Base-by-base conservation (phyloP, 2,329 filamentous ascomycete species). In the Akanthomyces lecanii region DNA sequence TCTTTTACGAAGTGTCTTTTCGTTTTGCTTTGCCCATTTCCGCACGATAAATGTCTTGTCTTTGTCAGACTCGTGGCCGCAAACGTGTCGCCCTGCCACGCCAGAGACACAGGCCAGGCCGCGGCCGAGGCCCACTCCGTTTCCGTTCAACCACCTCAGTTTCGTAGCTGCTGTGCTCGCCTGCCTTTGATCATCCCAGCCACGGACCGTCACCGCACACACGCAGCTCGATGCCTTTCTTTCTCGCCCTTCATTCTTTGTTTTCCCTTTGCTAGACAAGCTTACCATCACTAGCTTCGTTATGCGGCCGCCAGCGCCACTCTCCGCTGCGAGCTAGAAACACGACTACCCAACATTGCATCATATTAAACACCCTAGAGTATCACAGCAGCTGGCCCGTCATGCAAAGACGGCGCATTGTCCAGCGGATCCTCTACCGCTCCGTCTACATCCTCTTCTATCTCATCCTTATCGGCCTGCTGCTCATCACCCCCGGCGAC, bases 401-500 rank as follows among this genome's bases (percentile, higher is more conserved):
- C 67, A 79, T 80, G 77, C 74, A 52, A 25, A 40, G 42, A 38
- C 59, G 59, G 25, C 51, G 14, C n/a, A 55, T 55, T 11, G 21
- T 61, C 28, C 59, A 54, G 51, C 87, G 87, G 73, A 86, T 96
- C 75, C 85, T 93, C 78, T 97, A 97, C 79, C 88, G 84, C 72
- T 86, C 86, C 54, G 82, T 89, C 67, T 98, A 96, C 76, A 85
- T 87, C 64, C 75, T 92, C 69, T 82, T 97, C 71, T 89, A 89
- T 74, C 75, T 94, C 69, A 72, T 96, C 69, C 85, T 93, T 42
- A 75, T 91, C 68, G 82, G 84, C 62, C 83, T 97, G 62, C 82
- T 96, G 48, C 82, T 94, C 70, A 82, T 96, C 67, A 91, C 91
- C 0, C 93, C 93, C 1, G 88, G 83, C 71, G 92, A 97, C 71